Percentiles rank a stretch among this genome's conserved stretches.
These are phyloP conservation scores for Calendula officinalis DNA, from an alignment of 129 eudicot species.

Conservation along the genomic window DNA sequence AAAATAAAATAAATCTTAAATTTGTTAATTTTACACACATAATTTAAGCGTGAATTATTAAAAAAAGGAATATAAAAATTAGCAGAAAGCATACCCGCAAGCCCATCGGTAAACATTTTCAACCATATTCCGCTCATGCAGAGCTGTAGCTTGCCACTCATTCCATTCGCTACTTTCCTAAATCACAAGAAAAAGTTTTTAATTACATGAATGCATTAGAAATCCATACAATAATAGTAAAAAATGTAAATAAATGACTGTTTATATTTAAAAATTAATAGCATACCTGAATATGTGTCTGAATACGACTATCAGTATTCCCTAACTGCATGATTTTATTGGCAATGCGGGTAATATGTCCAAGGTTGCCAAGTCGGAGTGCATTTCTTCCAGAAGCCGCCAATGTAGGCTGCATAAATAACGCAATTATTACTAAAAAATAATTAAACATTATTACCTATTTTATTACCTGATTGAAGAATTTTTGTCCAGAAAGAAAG, in stretches of 20 bases:
- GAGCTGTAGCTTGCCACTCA: constrained; percentile 65
- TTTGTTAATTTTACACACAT: constrained; percentile 17
- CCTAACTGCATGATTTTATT: constrained; percentile 71
- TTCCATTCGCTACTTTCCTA: constrained; percentile 71
- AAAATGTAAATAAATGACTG: too few species aligned
- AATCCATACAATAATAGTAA: too few species aligned
- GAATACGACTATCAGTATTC: constrained; percentile 48
- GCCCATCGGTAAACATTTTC: constrained; percentile 89
- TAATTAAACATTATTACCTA: too few species aligned
- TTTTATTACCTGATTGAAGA: constrained; percentile 48
- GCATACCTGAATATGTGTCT: constrained; percentile 65
- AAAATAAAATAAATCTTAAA: not conserved
- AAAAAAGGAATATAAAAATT: too few species aligned
- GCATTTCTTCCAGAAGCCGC: constrained; percentile 60
- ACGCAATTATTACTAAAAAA: not conserved
- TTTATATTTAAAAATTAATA: not conserved
- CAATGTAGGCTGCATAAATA: constrained; percentile 61
- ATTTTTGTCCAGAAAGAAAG: constrained; percentile 45
- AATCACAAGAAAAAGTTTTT: constrained; percentile 7
- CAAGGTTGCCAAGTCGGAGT: constrained; percentile 74
- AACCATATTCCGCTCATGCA: constrained; percentile 69
- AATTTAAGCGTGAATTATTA: too few species aligned
- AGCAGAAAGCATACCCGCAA: constrained; percentile 69
- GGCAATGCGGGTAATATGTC: constrained; percentile 85
- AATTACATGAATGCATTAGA: not conserved